Conservation (phyloP, 139 green algal species). For the Closterium sp. region DNA sequence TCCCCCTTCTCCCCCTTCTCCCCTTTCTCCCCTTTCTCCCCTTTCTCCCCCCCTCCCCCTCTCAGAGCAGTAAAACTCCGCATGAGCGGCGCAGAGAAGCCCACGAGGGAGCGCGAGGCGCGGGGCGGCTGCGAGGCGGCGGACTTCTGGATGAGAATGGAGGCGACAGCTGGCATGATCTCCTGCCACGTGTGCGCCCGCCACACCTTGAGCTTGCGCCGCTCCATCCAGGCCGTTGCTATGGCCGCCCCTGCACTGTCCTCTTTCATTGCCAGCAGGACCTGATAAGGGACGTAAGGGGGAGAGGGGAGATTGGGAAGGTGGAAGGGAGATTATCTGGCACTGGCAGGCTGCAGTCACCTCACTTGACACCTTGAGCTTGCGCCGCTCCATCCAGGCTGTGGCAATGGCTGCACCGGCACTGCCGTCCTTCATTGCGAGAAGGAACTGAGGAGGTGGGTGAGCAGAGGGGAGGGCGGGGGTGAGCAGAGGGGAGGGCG, state of each 20-base stretch:
- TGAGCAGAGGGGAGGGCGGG: background rate
- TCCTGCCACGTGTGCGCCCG: slow-evolving; percentile 10
- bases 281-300: too few relatives aligned
- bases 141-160: slow-evolving; percentile 8
- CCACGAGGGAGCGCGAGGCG: slow-evolving; percentile 17
- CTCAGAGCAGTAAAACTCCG: background rate
- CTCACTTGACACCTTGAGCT: background rate
- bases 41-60: background rate
- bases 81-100: slow-evolving; percentile 21
- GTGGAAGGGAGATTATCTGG: too few relatives aligned
- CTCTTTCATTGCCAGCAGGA: slow-evolving; percentile 10
- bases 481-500: too few relatives aligned
- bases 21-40: background rate
- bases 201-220: slow-evolving; percentile 4
- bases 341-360: too few relatives aligned
- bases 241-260: slow-evolving; percentile 12
- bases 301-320: too few relatives aligned
- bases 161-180: slow-evolving; percentile 14
- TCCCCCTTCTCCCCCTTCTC: background rate
- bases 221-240: slow-evolving; percentile 25
- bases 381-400: slow-evolving; percentile 22
- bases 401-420: slow-evolving; percentile 10
- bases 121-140: background rate
- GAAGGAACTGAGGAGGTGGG: background rate
- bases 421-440: slow-evolving; percentile 15